Evolutionary conservation across 345 rosid genomes (phyloP).

Genomic region (Nasturtium officinale): DNA sequence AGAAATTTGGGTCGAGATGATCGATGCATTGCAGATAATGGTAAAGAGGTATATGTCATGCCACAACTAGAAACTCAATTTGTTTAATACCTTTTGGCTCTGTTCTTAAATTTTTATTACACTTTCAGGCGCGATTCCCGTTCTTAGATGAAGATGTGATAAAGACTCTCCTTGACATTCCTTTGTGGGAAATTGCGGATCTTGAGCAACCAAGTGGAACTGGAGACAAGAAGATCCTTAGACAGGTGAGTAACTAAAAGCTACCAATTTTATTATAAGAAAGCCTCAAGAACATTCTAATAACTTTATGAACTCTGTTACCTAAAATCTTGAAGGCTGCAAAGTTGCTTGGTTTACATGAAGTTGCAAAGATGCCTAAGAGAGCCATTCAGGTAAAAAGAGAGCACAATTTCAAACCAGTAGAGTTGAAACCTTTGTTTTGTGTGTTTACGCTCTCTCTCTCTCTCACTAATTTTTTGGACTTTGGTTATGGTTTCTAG

Average conservation of each 20-base stretch:
- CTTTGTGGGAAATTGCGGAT: conserved; percentile 84
- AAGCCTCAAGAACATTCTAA: neutral
- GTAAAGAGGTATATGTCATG: conserved; percentile 69
- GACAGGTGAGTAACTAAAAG: conserved; percentile 59
- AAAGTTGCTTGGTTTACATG: conserved; percentile 68
- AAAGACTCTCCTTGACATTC: conserved; percentile 71
- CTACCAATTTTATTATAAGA: neutral
- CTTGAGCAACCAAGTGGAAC: conserved; percentile 91
- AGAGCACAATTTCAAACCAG: neutral
- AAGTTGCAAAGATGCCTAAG: conserved; percentile 77
- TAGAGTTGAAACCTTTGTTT: conserved; percentile 24
- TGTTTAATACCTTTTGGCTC: neutral
- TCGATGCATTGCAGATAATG: conserved; percentile 81
- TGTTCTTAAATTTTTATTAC: conserved; percentile 1
- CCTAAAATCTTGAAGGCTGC: conserved; percentile 65
- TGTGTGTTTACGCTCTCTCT: neutral
- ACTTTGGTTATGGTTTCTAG: conserved; percentile 44
- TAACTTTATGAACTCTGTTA: neutral
- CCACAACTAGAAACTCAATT: neutral
- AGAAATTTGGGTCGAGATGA: conserved; percentile 97
- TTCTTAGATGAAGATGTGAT: conserved; percentile 95
- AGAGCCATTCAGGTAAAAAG: conserved; percentile 86
- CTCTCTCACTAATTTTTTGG: neutral
- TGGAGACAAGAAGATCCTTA: conserved; percentile 91
- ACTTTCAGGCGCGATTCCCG: conserved; percentile 81